These are phyloP conservation scores for Fomes fomentarius DNA, from an alignment of 1,284 basidiomycete species.

Conservation along the genomic window DNA sequence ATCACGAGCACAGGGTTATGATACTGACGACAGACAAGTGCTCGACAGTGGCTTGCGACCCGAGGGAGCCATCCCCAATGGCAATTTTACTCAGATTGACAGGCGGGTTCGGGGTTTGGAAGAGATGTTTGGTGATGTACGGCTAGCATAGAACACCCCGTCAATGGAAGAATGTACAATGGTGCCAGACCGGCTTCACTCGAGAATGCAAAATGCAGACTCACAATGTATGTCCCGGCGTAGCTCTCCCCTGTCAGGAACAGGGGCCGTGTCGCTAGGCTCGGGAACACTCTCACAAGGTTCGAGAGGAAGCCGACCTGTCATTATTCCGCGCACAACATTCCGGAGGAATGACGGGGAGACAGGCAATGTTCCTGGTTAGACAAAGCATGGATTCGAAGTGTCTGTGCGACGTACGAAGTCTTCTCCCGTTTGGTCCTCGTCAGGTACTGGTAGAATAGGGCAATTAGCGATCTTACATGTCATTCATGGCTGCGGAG, in stretches of 20 bases:
- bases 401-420: slow-evolving; percentile 57
- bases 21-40: slow-evolving; percentile 50
- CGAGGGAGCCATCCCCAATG: slow-evolving; percentile 69
- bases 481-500: background rate
- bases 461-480: background rate
- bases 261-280: slow-evolving; percentile 31
- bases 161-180: background rate
- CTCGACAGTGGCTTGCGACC: slow-evolving; percentile 51
- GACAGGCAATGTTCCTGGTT: background rate
- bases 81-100: slow-evolving; percentile 65
- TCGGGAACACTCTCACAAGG: slow-evolving; percentile 34
- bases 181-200: background rate
- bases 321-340: background rate
- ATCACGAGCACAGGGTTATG: background rate
- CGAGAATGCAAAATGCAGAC: too few species aligned
- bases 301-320: slow-evolving; percentile 31
- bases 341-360: background rate
- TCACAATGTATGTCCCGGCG: slow-evolving; percentile 42
- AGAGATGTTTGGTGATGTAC: slow-evolving; percentile 69
- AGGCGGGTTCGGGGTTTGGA: slow-evolving; percentile 59
- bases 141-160: slow-evolving; percentile 43
- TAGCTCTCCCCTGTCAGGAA: slow-evolving; percentile 37
- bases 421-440: slow-evolving; percentile 68
- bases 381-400: background rate
- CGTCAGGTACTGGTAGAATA: slow-evolving; percentile 50